Evolutionary conservation across 257 asterid genomes (phyloP).

Genomic region (Phtheirospermum japonicum): DNA sequence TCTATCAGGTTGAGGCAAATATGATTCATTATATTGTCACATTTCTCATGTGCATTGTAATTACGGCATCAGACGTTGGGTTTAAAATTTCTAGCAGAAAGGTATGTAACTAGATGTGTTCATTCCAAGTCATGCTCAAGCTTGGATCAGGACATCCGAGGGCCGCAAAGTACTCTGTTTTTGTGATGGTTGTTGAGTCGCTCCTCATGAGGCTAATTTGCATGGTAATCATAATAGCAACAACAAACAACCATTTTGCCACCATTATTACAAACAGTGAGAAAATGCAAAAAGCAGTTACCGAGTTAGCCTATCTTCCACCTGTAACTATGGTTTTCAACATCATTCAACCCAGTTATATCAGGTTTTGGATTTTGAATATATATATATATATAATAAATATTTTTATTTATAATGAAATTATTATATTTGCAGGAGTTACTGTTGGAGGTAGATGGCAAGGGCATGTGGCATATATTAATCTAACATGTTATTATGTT

Average conservation of each 20-base stretch:
- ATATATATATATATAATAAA: slow-evolving; percentile 17
- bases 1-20: too few species aligned
- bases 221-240: slow-evolving; percentile 60
- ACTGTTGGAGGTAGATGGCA: slow-evolving; percentile 99
- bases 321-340: slow-evolving; percentile 79
- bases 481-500: slow-evolving; percentile 68
- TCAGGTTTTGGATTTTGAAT: neutral
- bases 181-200: slow-evolving; percentile 62
- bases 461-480: slow-evolving; percentile 84
- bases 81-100: too few species aligned
- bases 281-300: slow-evolving; percentile 80
- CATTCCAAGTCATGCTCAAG: too few species aligned
- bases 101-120: too few species aligned
- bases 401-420: too few species aligned
- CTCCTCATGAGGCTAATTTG: slow-evolving; percentile 60
- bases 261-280: slow-evolving; percentile 59
- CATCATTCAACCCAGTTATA: slow-evolving; percentile 88
- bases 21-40: too few species aligned
- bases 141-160: slow-evolving; percentile 88
- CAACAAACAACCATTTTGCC: slow-evolving; percentile 70
- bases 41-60: too few species aligned
- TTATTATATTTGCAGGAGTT: slow-evolving; percentile 50
- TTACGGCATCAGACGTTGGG: too few species aligned
- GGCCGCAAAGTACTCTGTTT: slow-evolving; percentile 82
- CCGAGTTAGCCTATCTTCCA: slow-evolving; percentile 80